Evolutionary conservation across 2,329 filamentous ascomycete species (phyloP).

Genomic region (Ilyonectria destructans): DNA sequence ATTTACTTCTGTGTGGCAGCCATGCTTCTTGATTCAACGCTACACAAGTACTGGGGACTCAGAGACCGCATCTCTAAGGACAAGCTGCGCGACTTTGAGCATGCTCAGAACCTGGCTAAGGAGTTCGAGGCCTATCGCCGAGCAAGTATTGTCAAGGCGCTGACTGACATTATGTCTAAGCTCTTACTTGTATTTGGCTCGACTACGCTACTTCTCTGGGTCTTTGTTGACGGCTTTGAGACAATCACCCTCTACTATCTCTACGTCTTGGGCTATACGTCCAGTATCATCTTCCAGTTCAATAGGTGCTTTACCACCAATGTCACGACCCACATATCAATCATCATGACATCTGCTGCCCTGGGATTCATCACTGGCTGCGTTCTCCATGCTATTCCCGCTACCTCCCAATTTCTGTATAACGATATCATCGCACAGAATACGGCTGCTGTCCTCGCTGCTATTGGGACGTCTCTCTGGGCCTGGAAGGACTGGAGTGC

Average conservation of each 20-base stretch:
- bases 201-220: slow-evolving; percentile 28
- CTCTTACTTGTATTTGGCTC: slow-evolving; percentile 30
- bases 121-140: slow-evolving; percentile 28
- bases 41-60: slow-evolving; percentile 38
- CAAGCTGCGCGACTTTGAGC: slow-evolving; percentile 22
- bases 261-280: slow-evolving; percentile 29
- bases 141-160: slow-evolving; percentile 30
- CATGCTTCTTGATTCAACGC: slow-evolving; percentile 36
- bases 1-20: slow-evolving; percentile 38
- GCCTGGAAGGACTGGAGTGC: slow-evolving; percentile 29
- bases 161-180: slow-evolving; percentile 26
- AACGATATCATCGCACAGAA: slow-evolving; percentile 33
- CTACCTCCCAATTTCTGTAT: slow-evolving; percentile 27
- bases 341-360: slow-evolving; percentile 30
- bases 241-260: slow-evolving; percentile 31
- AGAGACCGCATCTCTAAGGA: slow-evolving; percentile 32
- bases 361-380: slow-evolving; percentile 33
- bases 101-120: slow-evolving; percentile 21
- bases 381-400: slow-evolving; percentile 26
- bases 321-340: slow-evolving; percentile 25
- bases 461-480: slow-evolving; percentile 29
- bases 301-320: slow-evolving; percentile 35
- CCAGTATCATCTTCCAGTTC: slow-evolving; percentile 35
- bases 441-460: slow-evolving; percentile 26
- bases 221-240: slow-evolving; percentile 25